Base-by-base conservation (phyloP, 768 basidiomycete genomes). In the Agaricus sinodeliciosus region DNA sequence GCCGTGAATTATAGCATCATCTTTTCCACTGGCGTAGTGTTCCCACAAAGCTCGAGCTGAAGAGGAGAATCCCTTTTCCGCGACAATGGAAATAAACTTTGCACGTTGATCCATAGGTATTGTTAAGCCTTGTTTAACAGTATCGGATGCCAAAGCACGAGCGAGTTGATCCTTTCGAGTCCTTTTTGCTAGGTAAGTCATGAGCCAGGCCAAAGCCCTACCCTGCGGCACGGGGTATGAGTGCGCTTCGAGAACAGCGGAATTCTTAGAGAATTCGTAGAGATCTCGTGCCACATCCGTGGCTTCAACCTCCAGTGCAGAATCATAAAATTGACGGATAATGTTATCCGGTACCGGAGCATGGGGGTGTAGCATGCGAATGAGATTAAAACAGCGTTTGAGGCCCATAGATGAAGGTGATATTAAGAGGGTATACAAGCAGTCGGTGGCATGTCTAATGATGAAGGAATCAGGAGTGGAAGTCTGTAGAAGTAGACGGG, bases 11-110 rank as follows among this genome's bases (percentile, higher is more conserved):
- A 69, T 48, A 13, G 62, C 58, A 16, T 60, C 69, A 44, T 77
- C 74, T 47, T 56, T 63, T 18, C 77, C 78, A 37, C 56, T 60
- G 1, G 77, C 65, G 60, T 78, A 82, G 55, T 73, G 71, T 57
- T 79, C 76, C 81, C 83, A 88, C 15, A 88, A 71, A 7, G 61
- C 58, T 16, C 82, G 72, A 18, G 84, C 78, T 13, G 73, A 62
- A 4, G 56, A 62, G 3, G 74, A 72, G 43, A 80, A 75, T 7
- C 84, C 81, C 19, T 66, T 62, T 22, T 63, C 58, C 0, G 82
- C 84, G 6, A 67, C 56, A 15, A 72, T 55, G 0, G 70, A 58
- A 52, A 88, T 76, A 56, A 87, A 76, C 5, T 60, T 62, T 3
- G 75, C 72, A n/a, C 82, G 77, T 55, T 67, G 67, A 31, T 70